Evolutionary conservation across 2,329 filamentous ascomycete genomes (phyloP).

Genomic region (Colletotrichum paranaense): DNA sequence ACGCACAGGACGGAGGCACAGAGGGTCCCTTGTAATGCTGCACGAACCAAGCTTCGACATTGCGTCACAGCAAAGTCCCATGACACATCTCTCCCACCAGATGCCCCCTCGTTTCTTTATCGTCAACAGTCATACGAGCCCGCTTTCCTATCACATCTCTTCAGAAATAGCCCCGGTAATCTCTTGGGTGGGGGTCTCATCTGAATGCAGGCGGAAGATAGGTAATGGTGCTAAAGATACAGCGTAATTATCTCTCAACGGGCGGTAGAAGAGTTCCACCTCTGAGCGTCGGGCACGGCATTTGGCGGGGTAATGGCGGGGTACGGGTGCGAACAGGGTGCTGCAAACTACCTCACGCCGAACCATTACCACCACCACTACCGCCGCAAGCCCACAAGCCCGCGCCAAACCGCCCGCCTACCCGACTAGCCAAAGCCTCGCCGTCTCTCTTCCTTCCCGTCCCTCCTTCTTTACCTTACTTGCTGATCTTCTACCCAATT

Average conservation of each 20-base stretch:
- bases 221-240: neutral
- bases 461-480: neutral
- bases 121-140: slow-evolving; percentile 2
- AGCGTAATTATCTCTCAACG: slow-evolving; percentile 21
- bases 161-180: neutral
- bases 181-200: neutral
- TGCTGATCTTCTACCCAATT: neutral
- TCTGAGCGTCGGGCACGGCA: slow-evolving; percentile 22
- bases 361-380: neutral
- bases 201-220: slow-evolving; percentile 2
- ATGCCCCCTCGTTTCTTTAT: neutral
- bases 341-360: slow-evolving; percentile 19
- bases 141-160: slow-evolving; percentile 1
- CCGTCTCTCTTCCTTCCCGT: slow-evolving; percentile 1
- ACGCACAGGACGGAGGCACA: neutral
- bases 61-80: slow-evolving; percentile 11
- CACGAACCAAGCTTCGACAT: neutral
- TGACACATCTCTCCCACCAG: neutral
- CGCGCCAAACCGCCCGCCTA: slow-evolving; percentile 18
- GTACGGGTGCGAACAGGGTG: slow-evolving; percentile 31
- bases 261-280: slow-evolving; percentile 23
- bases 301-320: slow-evolving; percentile 38
- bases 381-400: neutral
- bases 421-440: neutral
- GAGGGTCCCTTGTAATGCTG: neutral